Evolutionary conservation across 495 filamentous ascomycete genomes (phyloP), one percentile per base, ranked within the genome.

Genomic region (Tuber brumale): DNA sequence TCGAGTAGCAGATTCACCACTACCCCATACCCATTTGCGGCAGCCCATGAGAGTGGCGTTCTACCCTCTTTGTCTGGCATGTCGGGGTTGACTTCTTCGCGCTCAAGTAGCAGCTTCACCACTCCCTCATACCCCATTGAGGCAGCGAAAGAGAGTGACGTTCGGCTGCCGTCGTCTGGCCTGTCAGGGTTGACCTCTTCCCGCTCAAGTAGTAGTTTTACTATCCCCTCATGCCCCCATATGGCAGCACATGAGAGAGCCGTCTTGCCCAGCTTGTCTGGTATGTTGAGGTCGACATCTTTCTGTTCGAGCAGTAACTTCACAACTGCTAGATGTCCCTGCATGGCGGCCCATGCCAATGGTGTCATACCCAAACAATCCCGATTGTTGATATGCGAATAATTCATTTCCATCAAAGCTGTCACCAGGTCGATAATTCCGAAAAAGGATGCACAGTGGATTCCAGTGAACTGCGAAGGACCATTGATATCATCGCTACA

Each of bases 271-370:
- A 5, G 44, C 14, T 46, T 4, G 44, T 46, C 75, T 48, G 69
- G 77, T 43, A 70, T 46, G 41, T 81, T 61, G 4, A 43, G 70
- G 18, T 77, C 46, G 14, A 78, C 72, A 42, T 75, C 78, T 35
- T 70, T 51, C 27, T 48, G 78, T 14, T 72, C 74, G 27, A 84
- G 73, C 3, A 85, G 73, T 19, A 83, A 57, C 48, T 72, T 72
- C 43, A 82, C 81, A 0, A 82, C 76, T 12, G 44, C 72, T 42
- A 80, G 70, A 42, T 83, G 76, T n/a, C 82, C 83, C 37, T 77
- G 76, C 48, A 76, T 66, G 46, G 83, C 81, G 16, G 84, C 84
- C 74, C 76, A 80, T 18, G 74, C 84, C 6, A 85, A 74, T 61
- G 84, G 79, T n/a, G 46, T 23, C 46, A 5, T 1, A 51, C 46